Percentiles rank a stretch among this genome's conserved stretches.
These are phyloP conservation scores for Boehmeria nivea DNA, from an alignment of 306 rosid genomes.

Conservation along the genomic window DNA sequence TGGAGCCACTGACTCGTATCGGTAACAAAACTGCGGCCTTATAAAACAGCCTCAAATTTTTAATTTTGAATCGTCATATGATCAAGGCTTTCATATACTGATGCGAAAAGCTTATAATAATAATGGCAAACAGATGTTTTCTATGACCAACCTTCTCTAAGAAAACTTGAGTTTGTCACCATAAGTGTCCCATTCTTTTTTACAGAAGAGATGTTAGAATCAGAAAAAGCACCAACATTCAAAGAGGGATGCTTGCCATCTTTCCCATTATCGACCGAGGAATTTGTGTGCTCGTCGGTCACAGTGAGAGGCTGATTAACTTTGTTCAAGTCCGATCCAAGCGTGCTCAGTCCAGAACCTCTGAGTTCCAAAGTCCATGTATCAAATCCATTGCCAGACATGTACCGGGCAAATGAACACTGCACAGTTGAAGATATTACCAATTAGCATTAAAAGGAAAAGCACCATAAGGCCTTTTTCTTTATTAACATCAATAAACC, in stretches of 20 bases:
- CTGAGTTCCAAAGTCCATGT: slow-evolving; percentile 92
- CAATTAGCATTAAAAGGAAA: slow-evolving; percentile 9
- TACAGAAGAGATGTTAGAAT: no score
- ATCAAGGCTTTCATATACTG: slow-evolving; percentile 13
- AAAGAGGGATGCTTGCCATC: slow-evolving; percentile 8
- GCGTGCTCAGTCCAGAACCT: slow-evolving; percentile 75
- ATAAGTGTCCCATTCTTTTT: no score
- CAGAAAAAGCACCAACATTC: slow-evolving; percentile 21
- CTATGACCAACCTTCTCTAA: slow-evolving; percentile 33
- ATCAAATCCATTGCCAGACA: slow-evolving; percentile 82
- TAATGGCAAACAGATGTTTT: slow-evolving; percentile 7
- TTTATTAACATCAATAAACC: no score
- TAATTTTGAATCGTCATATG: neutral
- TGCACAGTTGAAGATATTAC: slow-evolving; percentile 26
- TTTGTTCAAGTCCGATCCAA: slow-evolving; percentile 26
- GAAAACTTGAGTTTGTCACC: no score
- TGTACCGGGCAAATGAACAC: slow-evolving; percentile 79
- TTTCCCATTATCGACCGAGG: slow-evolving; percentile 20
- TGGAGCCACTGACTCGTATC: slow-evolving; percentile 35
- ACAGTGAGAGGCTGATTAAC: slow-evolving; percentile 12
- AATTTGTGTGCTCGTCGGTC: slow-evolving; percentile 5
- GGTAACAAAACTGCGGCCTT: slow-evolving; percentile 21
- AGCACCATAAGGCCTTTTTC: no score
- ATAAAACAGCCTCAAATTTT: slow-evolving; percentile 19
- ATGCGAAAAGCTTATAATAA: slow-evolving; percentile 3